phyloP scores from a whole-genome alignment of 2,329 filamentous ascomycete species.

The Cadophora malorum region DNA sequence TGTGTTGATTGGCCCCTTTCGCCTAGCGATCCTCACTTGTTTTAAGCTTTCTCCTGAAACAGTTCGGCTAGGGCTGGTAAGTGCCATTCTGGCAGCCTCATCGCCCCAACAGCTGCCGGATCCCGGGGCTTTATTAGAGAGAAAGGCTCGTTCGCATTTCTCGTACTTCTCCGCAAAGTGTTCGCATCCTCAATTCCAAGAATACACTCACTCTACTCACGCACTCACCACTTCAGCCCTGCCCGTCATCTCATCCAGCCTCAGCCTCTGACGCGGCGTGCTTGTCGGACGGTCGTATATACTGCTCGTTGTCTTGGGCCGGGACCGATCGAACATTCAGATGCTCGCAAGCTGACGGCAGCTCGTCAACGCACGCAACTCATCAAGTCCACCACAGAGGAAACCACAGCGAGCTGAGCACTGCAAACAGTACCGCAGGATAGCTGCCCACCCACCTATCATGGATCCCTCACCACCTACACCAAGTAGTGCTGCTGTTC shows the following conservation, averaged over 20 bases:
- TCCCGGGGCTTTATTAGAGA: not conserved
- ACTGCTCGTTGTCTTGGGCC: slow-evolving; percentile 5
- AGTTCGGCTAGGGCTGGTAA: not conserved
- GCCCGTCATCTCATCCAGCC: not conserved
- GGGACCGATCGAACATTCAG: slow-evolving; percentile 2
- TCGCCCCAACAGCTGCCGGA: not conserved
- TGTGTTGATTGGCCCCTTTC: not conserved
- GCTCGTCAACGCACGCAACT: not conserved
- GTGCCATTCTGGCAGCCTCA: not conserved
- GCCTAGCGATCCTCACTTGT: not conserved
- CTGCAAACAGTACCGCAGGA: not conserved
- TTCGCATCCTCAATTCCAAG: slow-evolving; percentile 5
- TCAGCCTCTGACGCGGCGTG: not conserved
- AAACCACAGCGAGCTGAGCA: not conserved
- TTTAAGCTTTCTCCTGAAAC: not conserved
- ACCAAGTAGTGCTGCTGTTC: slow-evolving; percentile 12
- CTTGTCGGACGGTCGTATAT: slow-evolving; percentile 5
- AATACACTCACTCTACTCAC: slow-evolving; percentile 1
- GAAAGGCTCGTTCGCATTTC: not conserved
- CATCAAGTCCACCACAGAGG: too few relatives aligned
- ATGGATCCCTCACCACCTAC: slow-evolving; percentile 12
- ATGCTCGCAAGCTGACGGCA: slow-evolving; percentile 3
- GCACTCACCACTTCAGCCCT: not conserved
- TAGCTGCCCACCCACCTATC: not conserved
- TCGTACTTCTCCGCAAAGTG: slow-evolving; percentile 8